Evolutionary conservation across 352 stramenopile genomes (phyloP).

Genomic region (Paralagenidium karlingii): DNA sequence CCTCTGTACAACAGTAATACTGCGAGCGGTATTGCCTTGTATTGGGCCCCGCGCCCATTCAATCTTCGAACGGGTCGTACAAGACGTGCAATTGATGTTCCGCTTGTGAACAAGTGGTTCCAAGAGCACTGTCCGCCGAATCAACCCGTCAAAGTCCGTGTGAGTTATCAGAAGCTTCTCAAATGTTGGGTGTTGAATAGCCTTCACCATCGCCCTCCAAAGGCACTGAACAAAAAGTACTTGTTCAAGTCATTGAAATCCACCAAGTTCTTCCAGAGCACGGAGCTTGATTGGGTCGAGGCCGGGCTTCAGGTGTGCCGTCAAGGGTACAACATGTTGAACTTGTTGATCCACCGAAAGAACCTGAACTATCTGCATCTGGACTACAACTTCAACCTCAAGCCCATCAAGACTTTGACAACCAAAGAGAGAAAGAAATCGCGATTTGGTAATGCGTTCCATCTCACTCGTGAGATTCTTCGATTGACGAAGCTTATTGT

Average conservation of each 20-base stretch:
- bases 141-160: slow-evolving; percentile 98
- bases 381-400: slow-evolving; percentile 99
- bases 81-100: slow-evolving; percentile 94
- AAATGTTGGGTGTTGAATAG: slow-evolving; percentile 99
- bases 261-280: slow-evolving; percentile 99
- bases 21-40: slow-evolving; percentile 94
- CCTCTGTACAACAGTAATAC: slow-evolving; percentile 94
- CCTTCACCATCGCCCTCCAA: slow-evolving; percentile 87
- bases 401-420: slow-evolving; percentile 99
- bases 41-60: slow-evolving; percentile 97
- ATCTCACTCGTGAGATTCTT: slow-evolving; percentile 97
- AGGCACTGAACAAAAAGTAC: slow-evolving; percentile 96
- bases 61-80: slow-evolving; percentile 94
- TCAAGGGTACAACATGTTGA: slow-evolving; percentile 99
- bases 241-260: slow-evolving; percentile 98
- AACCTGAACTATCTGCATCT: slow-evolving; percentile 99
- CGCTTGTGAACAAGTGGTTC: slow-evolving; percentile 98
- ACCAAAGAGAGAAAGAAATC: slow-evolving; percentile 99
- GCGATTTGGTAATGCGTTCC: slow-evolving; percentile 93
- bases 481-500: slow-evolving; percentile 99
- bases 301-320: slow-evolving; percentile 96
- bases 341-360: slow-evolving; percentile 99
- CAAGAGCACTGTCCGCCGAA: slow-evolving; percentile 96
- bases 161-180: slow-evolving; percentile 99
- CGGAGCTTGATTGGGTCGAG: slow-evolving; percentile 99